Conservation (phyloP, 1,284 basidiomycete genomes). For the Meira nashicola region DNA sequence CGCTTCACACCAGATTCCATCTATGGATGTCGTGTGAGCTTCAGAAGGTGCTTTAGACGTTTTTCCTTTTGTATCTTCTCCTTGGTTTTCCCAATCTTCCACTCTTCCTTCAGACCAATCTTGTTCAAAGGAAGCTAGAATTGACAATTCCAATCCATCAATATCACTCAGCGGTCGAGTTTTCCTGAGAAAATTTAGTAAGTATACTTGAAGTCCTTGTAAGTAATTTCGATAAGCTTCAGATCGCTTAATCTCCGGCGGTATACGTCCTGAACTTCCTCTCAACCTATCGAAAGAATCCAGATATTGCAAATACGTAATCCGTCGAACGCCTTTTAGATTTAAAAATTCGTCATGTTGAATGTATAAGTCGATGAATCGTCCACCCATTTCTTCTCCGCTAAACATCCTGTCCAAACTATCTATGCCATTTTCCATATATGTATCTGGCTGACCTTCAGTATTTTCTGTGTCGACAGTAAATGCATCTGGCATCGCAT, state of each 20-base stretch:
- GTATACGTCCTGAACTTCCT: slow-evolving; percentile 22
- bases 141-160: slow-evolving; percentile 64
- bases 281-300: slow-evolving; percentile 61
- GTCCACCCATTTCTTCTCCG: slow-evolving; percentile 90
- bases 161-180: slow-evolving; percentile 82
- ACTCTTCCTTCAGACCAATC: slow-evolving; percentile 76
- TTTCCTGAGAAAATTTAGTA: slow-evolving; percentile 78
- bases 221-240: slow-evolving; percentile 43
- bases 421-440: slow-evolving; percentile 14
- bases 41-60: slow-evolving; percentile 27
- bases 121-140: slow-evolving; percentile 67
- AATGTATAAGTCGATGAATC: slow-evolving; percentile 86
- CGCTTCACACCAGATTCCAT: slow-evolving; percentile 89
- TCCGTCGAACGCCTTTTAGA: slow-evolving; percentile 65
- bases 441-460: not conserved
- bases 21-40: slow-evolving; percentile 19
- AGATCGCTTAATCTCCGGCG: slow-evolving; percentile 31
- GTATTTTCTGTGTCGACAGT: slow-evolving; percentile 42
- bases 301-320: slow-evolving; percentile 84
- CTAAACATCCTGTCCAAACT: slow-evolving; percentile 48
- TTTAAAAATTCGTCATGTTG: slow-evolving; percentile 87
- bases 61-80: slow-evolving; percentile 46
- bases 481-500: slow-evolving; percentile 58
- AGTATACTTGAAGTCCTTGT: slow-evolving; percentile 67
- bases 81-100: slow-evolving; percentile 66